Conservation (phyloP, 1,284 basidiomycete genomes). For the Anthracocystis panici-leucophaei region DNA sequence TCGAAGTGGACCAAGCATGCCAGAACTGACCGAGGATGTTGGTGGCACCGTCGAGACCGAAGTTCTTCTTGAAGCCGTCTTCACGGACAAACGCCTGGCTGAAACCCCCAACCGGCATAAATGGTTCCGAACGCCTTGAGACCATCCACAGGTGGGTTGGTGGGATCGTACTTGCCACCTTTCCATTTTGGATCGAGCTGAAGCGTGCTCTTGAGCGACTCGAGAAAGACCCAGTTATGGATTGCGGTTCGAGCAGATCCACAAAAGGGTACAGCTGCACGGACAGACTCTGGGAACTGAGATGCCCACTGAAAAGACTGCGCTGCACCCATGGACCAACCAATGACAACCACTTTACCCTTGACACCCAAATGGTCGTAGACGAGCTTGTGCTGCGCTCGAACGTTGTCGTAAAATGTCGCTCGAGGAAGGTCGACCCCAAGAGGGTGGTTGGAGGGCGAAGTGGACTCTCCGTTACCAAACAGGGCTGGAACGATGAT, state of each 20-base stretch:
- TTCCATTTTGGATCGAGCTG: constrained; percentile 33
- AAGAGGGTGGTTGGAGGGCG: constrained; percentile 48
- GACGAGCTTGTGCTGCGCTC: constrained; percentile 49
- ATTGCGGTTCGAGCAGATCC: constrained; percentile 51
- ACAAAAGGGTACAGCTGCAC: constrained; percentile 50
- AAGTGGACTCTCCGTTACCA: constrained; percentile 56
- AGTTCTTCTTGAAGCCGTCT: constrained; percentile 39
- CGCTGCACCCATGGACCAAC: constrained; percentile 55
- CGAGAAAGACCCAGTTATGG: constrained; percentile 57
- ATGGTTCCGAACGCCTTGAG: constrained; percentile 54
- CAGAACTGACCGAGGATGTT: constrained; percentile 37
- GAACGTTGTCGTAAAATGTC: constrained; percentile 53
- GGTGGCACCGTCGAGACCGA: constrained; percentile 24
- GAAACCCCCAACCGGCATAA: constrained; percentile 60
- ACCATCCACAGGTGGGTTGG: constrained; percentile 36
- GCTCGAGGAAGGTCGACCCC: constrained; percentile 37
- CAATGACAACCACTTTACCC: constrained; percentile 36
- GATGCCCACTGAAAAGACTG: constrained; percentile 57
- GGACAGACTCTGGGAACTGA: constrained; percentile 49
- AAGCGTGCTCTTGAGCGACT: constrained; percentile 36
- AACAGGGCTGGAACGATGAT: constrained; percentile 61
- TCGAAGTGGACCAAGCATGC: constrained; percentile 35
- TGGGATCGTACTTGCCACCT: constrained; percentile 27
- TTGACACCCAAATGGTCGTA: constrained; percentile 37
- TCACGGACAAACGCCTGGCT: constrained; percentile 54